Evolutionary conservation across 1,139 yeast genomes (phyloP), one percentile per base, ranked within the genome.

Genomic region (Ashbya aceris): DNA sequence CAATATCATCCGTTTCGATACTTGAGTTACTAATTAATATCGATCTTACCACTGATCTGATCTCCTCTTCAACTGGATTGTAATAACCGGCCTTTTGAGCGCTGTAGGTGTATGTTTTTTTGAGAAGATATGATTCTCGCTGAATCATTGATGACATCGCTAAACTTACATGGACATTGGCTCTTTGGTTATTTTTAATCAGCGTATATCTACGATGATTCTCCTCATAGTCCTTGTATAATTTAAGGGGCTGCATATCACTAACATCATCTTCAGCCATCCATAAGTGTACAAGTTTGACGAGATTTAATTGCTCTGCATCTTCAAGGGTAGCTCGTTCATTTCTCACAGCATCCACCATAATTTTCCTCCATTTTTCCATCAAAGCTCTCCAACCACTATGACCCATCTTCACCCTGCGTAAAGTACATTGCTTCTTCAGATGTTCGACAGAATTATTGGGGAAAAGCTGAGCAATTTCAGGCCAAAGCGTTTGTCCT

Each of bases 81-180:
- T 41, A 36, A 6, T 40, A 40, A 2, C 40, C 38, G 2, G n/a
- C 33, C 2, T 31, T 36, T 1, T 11, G 27, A 9, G 28, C 20
- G 6, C 27, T 43, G 14, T 28, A 37, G 0, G 53, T 45, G 39
- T 49, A 58, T 11, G 51, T 46, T 38, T 55, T 53, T 33, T 60
- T 58, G 33, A 60, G 44, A 6, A 53, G 45, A 10, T 49, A 51
- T 4, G 53, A 49, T 41, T 59, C 63, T 28, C 63, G 49, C 41
- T 60, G 64, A 29, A 60, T 52, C 65, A 60, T 60, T 3, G 65
- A 60, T 1, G 65, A 59, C 55, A 56, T 55, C 9, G 57, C 55
- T 11, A 53, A 41, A 17, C 60, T 51, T n/a, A 41, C 33, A 27
- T 46, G 47, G 7, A 46, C 32, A 4, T 43, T 43, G 7, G 36